phyloP scores from a whole-genome alignment of 768 basidiomycete genomes.

The Gautieria morchelliformis region DNA sequence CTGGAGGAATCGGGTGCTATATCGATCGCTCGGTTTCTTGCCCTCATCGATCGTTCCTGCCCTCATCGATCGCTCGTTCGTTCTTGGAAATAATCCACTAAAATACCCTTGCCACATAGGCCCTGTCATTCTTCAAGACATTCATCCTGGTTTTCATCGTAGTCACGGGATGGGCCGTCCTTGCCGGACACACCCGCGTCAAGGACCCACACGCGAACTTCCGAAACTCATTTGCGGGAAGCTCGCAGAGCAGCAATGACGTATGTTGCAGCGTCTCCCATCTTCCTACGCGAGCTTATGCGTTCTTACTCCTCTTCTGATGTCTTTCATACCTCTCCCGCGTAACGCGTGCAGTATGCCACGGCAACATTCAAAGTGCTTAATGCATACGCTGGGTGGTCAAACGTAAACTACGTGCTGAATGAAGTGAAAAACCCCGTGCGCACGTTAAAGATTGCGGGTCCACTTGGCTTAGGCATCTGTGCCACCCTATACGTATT shows the following conservation, averaged over 20 bases:
- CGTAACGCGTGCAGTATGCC: constrained; percentile 35
- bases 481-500: constrained; percentile 44
- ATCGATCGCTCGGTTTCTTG: no score
- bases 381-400: constrained; percentile 41
- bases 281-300: background rate
- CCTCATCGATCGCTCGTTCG: no score
- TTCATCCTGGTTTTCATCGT: constrained; percentile 45
- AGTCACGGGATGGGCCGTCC: constrained; percentile 49
- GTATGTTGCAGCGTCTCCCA: constrained; percentile 14
- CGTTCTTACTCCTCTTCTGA: no score
- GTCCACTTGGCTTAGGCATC: constrained; percentile 46
- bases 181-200: constrained; percentile 48
- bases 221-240: constrained; percentile 45
- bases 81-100: background rate
- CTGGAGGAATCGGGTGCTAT: no score
- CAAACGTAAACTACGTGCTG: constrained; percentile 47
- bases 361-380: constrained; percentile 54
- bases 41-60: no score
- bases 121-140: constrained; percentile 44
- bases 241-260: constrained; percentile 41
- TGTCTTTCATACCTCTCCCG: no score
- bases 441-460: constrained; percentile 52
- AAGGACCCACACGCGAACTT: constrained; percentile 50
- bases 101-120: constrained; percentile 20
- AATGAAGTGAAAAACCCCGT: constrained; percentile 53